Evolutionary conservation across 2,329 filamentous ascomycete species (phyloP).

Genomic region (Pestalotiopsis sp.): DNA sequence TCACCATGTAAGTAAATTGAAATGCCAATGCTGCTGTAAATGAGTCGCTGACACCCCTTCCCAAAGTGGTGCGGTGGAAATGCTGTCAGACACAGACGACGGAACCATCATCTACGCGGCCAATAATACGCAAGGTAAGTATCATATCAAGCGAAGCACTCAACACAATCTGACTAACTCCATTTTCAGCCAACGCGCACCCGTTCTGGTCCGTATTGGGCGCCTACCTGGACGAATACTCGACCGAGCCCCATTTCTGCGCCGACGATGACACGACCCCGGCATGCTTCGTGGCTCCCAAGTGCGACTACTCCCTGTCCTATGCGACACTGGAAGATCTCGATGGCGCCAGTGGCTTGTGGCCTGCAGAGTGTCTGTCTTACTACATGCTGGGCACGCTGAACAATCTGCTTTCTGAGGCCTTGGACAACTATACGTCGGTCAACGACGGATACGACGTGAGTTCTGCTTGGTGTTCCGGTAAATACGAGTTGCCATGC

Average conservation of each 20-base stretch:
- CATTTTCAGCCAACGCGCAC: not conserved
- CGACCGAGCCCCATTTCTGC: not conserved
- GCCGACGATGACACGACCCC: not conserved
- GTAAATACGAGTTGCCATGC: too few relatives aligned
- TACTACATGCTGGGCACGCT: not conserved
- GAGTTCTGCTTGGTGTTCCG: not conserved
- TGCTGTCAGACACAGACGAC: not conserved
- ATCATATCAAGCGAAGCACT: too few relatives aligned
- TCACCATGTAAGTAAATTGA: not conserved
- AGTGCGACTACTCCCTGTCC: not conserved
- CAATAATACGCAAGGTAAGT: not conserved
- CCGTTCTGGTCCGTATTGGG: not conserved
- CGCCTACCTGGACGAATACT: not conserved
- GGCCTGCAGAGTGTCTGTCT: not conserved
- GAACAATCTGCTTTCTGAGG: not conserved
- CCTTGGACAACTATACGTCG: not conserved
- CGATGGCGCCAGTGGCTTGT: not conserved
- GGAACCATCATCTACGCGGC: not conserved
- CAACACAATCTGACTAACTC: too few relatives aligned
- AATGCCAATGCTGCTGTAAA: too few relatives aligned
- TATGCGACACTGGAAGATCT: slow-evolving; percentile 1
- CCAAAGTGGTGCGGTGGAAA: not conserved
- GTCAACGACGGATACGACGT: slow-evolving; percentile 7
- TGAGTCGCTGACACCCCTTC: too few relatives aligned
- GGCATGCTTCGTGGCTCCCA: not conserved